These are phyloP conservation scores for Amoebophrya sp. DNA, from an alignment of 169 alveolate genomes.

Conservation along the genomic window DNA sequence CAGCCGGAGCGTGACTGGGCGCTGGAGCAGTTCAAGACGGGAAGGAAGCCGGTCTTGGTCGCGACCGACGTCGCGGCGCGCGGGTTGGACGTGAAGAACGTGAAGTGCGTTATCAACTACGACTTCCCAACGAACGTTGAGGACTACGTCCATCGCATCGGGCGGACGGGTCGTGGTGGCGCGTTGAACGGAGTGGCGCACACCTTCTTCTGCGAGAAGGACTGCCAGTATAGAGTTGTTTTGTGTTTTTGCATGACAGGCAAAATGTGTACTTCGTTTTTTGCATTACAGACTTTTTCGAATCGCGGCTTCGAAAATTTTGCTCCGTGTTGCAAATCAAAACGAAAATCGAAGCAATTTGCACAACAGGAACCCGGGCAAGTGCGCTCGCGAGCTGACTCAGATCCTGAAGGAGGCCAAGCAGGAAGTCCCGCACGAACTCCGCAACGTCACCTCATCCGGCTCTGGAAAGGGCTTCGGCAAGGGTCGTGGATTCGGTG, in stretches of 20 bases:
- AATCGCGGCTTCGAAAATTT: background rate
- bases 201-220: slow-evolving; percentile 19
- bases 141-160: slow-evolving; percentile 93
- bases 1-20: slow-evolving; percentile 63
- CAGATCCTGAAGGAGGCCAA: background rate
- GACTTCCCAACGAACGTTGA: slow-evolving; percentile 91
- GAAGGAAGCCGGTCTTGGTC: slow-evolving; percentile 80
- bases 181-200: slow-evolving; percentile 40
- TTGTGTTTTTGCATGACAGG: no score
- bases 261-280: background rate
- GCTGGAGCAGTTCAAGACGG: slow-evolving; percentile 63
- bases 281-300: no score
- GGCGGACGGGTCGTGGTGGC: slow-evolving; percentile 89
- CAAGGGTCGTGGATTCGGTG: background rate
- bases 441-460: no score
- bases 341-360: background rate
- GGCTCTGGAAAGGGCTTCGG: background rate
- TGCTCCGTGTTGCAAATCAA: background rate
- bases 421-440: background rate
- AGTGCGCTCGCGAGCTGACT: background rate
- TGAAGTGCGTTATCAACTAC: slow-evolving; percentile 86
- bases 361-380: background rate
- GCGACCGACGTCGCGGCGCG: slow-evolving; percentile 98
- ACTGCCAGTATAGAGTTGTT: slow-evolving; percentile 14
- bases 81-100: slow-evolving; percentile 93